Conservation (phyloP, 768 basidiomycete species). For the Suillus brevipes region DNA sequence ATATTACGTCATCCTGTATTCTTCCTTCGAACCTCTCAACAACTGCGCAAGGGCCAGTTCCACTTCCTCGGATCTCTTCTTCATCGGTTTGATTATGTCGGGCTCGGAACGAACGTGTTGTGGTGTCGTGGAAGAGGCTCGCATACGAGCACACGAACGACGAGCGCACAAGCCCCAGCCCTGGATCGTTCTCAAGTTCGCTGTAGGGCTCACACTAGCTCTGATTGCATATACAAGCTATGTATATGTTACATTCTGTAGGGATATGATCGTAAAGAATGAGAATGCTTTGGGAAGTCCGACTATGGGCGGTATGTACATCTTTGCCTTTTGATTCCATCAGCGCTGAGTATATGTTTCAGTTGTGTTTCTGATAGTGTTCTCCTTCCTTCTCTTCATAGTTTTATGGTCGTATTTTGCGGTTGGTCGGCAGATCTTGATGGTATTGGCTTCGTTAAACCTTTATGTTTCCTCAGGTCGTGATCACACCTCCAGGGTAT, state of each 20-base stretch:
- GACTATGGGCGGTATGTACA: conserved; percentile 65
- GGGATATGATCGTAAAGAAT: conserved; percentile 61
- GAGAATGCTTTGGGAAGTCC: conserved; percentile 46
- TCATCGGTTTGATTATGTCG: conserved; percentile 8
- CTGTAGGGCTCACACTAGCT: conserved; percentile 56
- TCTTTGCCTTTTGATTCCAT: background rate
- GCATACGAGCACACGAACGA: conserved; percentile 37
- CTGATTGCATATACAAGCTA: conserved; percentile 71
- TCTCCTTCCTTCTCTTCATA: conserved; percentile 63
- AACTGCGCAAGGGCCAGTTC: background rate
- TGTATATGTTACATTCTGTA: conserved; percentile 75
- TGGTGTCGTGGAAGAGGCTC: conserved; percentile 54
- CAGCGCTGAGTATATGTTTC: conserved; percentile 1
- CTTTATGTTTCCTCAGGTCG: conserved; percentile 43
- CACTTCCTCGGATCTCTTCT: background rate
- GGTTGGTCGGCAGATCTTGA: conserved; percentile 41
- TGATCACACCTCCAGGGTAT: conserved; percentile 67
- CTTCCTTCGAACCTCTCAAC: background rate
- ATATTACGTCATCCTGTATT: background rate
- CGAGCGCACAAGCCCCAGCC: conserved; percentile 55
- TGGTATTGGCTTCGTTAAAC: background rate
- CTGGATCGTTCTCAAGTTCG: conserved; percentile 72
- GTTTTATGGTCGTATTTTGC: conserved; percentile 77
- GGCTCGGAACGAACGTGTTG: conserved; percentile 35
- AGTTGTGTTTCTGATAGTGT: conserved; percentile 72